phyloP scores from a whole-genome alignment of 176 grass and related monocot genomes.

The Oryza meyeriana region DNA sequence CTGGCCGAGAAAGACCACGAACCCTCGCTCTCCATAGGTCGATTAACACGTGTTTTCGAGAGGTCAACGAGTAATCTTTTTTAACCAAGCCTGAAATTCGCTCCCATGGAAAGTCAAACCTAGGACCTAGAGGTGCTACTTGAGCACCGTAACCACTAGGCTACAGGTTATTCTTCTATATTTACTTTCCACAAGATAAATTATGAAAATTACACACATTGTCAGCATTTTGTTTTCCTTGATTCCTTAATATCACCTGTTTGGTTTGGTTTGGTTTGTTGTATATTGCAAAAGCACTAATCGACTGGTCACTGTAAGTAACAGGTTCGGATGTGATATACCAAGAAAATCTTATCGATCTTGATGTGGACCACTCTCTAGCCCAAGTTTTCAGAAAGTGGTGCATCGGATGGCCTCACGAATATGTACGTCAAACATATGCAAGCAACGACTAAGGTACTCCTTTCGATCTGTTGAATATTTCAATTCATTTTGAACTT shows the following conservation, averaged over 20 bases:
- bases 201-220: neutral
- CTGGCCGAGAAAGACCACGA: too few relatives aligned
- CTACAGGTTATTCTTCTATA: too few relatives aligned
- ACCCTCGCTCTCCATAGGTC: too few relatives aligned
- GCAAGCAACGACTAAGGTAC: slow-evolving; percentile 94
- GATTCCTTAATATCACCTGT: neutral
- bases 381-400: slow-evolving; percentile 99
- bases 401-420: slow-evolving; percentile 92
- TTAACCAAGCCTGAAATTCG: too few relatives aligned
- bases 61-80: too few relatives aligned
- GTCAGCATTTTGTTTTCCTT: slow-evolving; percentile 18
- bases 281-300: slow-evolving; percentile 31
- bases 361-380: slow-evolving; percentile 89
- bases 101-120: too few relatives aligned
- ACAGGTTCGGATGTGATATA: slow-evolving; percentile 96
- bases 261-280: slow-evolving; percentile 11
- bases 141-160: too few relatives aligned
- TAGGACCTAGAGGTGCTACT: too few relatives aligned
- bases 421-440: slow-evolving; percentile 93
- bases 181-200: slow-evolving; percentile 7
- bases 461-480: slow-evolving; percentile 21
- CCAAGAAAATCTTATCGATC: slow-evolving; percentile 91
- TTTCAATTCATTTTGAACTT: slow-evolving; percentile 18
- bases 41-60: too few relatives aligned
- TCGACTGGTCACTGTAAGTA: slow-evolving; percentile 49